Percentiles rank a stretch among this genome's conserved stretches.
Evolutionary conservation across 345 rosid genomes (phyloP).

Genomic region (Ceriops zippeliana): DNA sequence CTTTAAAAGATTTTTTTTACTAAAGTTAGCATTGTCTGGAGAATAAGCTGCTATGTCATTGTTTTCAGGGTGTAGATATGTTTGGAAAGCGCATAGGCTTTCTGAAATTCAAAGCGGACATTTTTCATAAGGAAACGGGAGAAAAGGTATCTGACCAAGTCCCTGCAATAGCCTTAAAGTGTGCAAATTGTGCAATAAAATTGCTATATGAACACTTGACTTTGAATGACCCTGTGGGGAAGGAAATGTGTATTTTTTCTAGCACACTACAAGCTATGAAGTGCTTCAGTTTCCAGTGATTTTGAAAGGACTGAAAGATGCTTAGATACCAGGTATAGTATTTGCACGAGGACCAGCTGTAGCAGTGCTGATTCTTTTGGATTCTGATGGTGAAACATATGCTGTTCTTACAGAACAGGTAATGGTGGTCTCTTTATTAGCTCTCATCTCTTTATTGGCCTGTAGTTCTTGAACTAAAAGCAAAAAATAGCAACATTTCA

Average conservation of each 20-base stretch:
- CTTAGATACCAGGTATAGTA: constrained; percentile 94
- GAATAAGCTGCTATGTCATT: constrained; percentile 8
- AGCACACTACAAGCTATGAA: not conserved
- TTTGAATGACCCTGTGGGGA: not conserved
- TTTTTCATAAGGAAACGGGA: constrained; percentile 57
- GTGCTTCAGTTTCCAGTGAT: not conserved
- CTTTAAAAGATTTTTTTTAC: too few species aligned
- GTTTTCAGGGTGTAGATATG: constrained; percentile 82
- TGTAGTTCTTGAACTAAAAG: not conserved
- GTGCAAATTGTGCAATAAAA: not conserved
- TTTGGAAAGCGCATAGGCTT: constrained; percentile 76
- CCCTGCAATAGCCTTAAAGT: constrained; percentile 7
- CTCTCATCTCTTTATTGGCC: not conserved
- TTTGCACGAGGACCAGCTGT: constrained; percentile 94
- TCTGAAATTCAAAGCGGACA: constrained; percentile 82
- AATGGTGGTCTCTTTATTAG: not conserved
- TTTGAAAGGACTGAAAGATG: constrained; percentile 31
- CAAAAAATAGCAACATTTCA: constrained; percentile 2
- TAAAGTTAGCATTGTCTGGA: too few species aligned
- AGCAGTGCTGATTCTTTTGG: constrained; percentile 75
- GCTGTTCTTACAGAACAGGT: constrained; percentile 97
- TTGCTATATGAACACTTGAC: not conserved
- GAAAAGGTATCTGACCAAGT: constrained; percentile 50
- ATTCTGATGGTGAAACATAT: constrained; percentile 57
- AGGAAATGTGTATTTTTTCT: not conserved